Conservation (phyloP, 805 yeast species). For the Saturnispora saitoi region DNA sequence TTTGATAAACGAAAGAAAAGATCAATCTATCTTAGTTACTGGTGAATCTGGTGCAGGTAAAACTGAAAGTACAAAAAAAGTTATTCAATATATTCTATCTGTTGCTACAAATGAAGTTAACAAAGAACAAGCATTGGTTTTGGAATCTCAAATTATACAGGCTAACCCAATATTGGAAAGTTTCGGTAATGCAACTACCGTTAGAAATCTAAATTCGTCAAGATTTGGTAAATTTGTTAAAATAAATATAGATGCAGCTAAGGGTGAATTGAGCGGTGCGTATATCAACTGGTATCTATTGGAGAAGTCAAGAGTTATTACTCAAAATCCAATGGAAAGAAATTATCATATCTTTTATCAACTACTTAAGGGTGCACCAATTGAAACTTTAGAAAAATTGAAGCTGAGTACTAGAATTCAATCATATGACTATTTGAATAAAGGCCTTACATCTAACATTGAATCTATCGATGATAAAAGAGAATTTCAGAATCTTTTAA, state of each 20-base stretch:
- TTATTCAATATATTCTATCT: constrained; percentile 82
- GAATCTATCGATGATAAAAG: constrained; percentile 67
- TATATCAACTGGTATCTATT: constrained; percentile 89
- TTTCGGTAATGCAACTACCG: constrained; percentile 95
- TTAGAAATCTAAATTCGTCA: constrained; percentile 87
- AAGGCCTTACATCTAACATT: constrained; percentile 44
- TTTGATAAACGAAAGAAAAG: constrained; percentile 55
- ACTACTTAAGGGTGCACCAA: constrained; percentile 57
- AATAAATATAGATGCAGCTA: constrained; percentile 44
- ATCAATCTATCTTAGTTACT: constrained; percentile 91
- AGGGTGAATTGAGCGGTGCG: constrained; percentile 74
- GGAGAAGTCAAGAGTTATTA: constrained; percentile 87
- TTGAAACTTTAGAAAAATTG: constrained; percentile 38
- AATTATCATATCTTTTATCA: constrained; percentile 94
- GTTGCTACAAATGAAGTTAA: constrained; percentile 37
- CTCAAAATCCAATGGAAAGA: constrained; percentile 68
- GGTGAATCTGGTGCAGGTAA: constrained; percentile 99
- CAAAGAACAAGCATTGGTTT: constrained; percentile 30
- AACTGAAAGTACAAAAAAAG: constrained; percentile 93
- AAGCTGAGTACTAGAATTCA: constrained; percentile 32
- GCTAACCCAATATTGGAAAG: constrained; percentile 95
- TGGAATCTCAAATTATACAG: constrained; percentile 79
- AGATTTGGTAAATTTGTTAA: constrained; percentile 95
- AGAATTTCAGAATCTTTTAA: constrained; percentile 54
- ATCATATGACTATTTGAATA: constrained; percentile 51